Percentiles rank a stretch among this genome's conserved stretches.
Conservation (phyloP, 805 yeast species). For the Zygoascus biomembranicola region DNA sequence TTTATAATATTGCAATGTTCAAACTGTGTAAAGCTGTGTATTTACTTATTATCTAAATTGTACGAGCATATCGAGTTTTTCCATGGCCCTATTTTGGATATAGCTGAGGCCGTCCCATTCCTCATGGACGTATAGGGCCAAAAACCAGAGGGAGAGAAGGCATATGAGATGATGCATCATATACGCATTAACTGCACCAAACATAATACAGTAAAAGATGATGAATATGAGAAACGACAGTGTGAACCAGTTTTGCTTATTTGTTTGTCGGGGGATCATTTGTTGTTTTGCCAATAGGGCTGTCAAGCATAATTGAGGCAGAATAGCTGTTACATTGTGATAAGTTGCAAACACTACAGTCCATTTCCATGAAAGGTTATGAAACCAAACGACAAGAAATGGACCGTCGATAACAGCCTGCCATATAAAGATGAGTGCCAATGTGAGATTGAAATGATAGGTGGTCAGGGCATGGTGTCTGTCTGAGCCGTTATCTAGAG, state of each 20-base stretch:
- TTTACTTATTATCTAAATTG: not conserved
- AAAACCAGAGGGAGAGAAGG: conserved; percentile 31
- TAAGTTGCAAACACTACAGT: conserved; percentile 51
- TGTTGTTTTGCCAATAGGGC: conserved; percentile 44
- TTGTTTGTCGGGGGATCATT: conserved; percentile 13
- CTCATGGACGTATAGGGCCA: not conserved
- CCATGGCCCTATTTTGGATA: not conserved
- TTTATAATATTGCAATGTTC: not conserved
- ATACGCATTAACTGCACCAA: conserved; percentile 71
- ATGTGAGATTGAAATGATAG: conserved; percentile 51
- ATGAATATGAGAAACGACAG: conserved; percentile 40
- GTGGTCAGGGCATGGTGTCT: conserved; percentile 19
- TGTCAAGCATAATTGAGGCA: conserved; percentile 6
- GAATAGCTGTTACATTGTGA: conserved; percentile 36
- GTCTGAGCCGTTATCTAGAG: conserved; percentile 5
- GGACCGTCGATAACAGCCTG: conserved; percentile 72
- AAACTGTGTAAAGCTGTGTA: no score
- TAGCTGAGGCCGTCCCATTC: no score
- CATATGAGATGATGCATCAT: conserved; percentile 76
- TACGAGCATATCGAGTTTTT: not conserved
- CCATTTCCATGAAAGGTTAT: conserved; percentile 45
- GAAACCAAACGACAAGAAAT: conserved; percentile 70
- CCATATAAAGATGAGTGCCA: conserved; percentile 65
- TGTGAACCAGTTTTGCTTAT: conserved; percentile 18
- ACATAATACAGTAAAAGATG: conserved; percentile 53